These are phyloP conservation scores for Fusarium sp. DNA, from an alignment of 2,329 filamentous ascomycete genomes.

Conservation along the genomic window DNA sequence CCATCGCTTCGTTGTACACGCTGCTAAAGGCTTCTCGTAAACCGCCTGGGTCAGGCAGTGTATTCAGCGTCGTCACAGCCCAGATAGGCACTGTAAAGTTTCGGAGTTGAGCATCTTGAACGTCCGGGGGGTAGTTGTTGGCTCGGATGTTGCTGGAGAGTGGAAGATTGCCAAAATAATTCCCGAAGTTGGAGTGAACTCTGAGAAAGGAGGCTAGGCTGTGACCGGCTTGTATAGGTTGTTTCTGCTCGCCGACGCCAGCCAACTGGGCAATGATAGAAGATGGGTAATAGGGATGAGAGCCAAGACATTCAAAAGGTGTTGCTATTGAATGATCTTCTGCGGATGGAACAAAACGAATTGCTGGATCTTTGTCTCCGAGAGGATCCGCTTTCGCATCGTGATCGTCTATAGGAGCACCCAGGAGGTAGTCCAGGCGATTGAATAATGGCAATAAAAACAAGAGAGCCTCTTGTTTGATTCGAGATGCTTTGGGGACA, in stretches of 20 bases:
- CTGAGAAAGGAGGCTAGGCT: fast-evolving
- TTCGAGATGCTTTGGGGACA: neutral
- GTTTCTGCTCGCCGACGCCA: fast-evolving
- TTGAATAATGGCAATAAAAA: neutral
- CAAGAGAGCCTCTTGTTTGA: neutral
- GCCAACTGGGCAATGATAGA: fast-evolving
- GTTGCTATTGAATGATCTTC: too few species aligned
- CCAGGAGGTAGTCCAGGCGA: neutral
- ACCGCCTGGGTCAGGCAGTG: neutral
- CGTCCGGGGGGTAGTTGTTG: neutral
- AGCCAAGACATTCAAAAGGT: too few species aligned
- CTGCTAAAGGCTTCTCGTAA: conserved; percentile 8
- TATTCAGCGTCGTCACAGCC: conserved; percentile 17
- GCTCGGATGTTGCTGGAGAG: conserved; percentile 4
- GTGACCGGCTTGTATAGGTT: neutral
- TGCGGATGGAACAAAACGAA: too few species aligned
- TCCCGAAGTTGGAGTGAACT: neutral
- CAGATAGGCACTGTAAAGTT: neutral
- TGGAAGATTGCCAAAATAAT: conserved; percentile 11
- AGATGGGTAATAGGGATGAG: fast-evolving
- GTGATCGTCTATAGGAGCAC: neutral
- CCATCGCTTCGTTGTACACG: neutral
- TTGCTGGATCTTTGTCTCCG: neutral
- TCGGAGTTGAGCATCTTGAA: conserved; percentile 14
- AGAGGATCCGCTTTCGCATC: fast-evolving